Percentiles rank a stretch among this genome's conserved stretches.
Conservation (phyloP, 305 asterid genomes). For the Striga hermonthica region DNA sequence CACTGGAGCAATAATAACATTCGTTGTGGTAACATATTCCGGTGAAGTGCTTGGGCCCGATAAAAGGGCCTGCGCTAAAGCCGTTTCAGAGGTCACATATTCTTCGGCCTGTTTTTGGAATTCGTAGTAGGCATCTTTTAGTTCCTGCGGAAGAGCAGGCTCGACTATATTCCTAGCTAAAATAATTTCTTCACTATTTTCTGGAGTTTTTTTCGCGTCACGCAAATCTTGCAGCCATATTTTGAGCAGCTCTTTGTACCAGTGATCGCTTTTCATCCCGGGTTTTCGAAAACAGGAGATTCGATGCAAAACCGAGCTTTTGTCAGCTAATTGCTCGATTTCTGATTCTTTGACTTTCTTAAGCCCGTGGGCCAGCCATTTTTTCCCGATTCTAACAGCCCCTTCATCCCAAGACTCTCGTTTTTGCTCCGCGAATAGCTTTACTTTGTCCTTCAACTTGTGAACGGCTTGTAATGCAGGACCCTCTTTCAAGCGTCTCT, state of each 20-base stretch:
- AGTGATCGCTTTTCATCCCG: slow-evolving; percentile 91
- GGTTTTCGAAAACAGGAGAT: slow-evolving; percentile 63
- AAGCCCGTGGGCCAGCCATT: slow-evolving; percentile 84
- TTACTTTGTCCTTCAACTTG: slow-evolving; percentile 78
- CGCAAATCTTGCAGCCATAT: slow-evolving; percentile 72
- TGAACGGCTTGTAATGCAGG: slow-evolving; percentile 75
- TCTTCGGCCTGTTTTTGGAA: slow-evolving; percentile 65
- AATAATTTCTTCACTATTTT: slow-evolving; percentile 41
- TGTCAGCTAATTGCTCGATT: slow-evolving; percentile 64
- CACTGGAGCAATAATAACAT: slow-evolving; percentile 54
- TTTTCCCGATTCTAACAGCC: slow-evolving; percentile 66
- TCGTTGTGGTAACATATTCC: slow-evolving; percentile 36
- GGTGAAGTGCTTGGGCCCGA: slow-evolving; percentile 38
- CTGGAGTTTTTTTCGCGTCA: slow-evolving; percentile 28
- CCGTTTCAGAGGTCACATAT: slow-evolving; percentile 65
- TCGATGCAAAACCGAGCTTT: slow-evolving; percentile 50
- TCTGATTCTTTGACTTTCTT: slow-evolving; percentile 93
- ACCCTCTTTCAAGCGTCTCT: slow-evolving; percentile 54
- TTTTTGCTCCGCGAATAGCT: slow-evolving; percentile 65
- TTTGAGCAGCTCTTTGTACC: slow-evolving; percentile 74
- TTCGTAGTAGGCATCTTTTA: slow-evolving; percentile 59
- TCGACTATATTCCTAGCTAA: slow-evolving; percentile 62
- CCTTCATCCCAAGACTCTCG: slow-evolving; percentile 75
- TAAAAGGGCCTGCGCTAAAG: slow-evolving; percentile 67
- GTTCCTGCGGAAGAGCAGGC: slow-evolving; percentile 80